Conservation (phyloP, 1,139 yeast genomes). For the Hansenula lynferdii region DNA sequence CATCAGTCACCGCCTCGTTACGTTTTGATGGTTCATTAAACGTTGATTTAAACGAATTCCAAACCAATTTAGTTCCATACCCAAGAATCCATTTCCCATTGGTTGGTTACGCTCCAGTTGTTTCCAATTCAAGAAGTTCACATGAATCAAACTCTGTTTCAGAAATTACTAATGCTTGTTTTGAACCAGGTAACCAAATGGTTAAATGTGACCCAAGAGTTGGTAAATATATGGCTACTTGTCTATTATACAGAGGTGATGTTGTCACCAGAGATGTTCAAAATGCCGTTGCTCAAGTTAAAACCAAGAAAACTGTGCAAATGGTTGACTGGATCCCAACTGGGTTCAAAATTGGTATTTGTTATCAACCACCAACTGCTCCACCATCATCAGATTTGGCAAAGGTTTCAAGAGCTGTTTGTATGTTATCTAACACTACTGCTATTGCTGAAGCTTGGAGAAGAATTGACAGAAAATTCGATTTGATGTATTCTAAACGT, state of each 20-base stretch:
- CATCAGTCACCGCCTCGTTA: conserved; percentile 96
- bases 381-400: conserved; percentile 88
- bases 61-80: conserved; percentile 96
- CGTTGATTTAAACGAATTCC: conserved; percentile 96
- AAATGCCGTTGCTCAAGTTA: conserved; percentile 89
- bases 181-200: conserved; percentile 98
- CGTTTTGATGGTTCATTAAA: conserved; percentile 96
- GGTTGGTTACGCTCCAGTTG: conserved; percentile 95
- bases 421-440: conserved; percentile 96
- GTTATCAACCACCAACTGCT: conserved; percentile 96
- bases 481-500: conserved; percentile 96
- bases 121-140: conserved; percentile 84
- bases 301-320: conserved; percentile 92
- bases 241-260: conserved; percentile 97
- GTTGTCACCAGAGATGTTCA: conserved; percentile 97
- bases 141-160: conserved; percentile 90
- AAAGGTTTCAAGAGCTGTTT: conserved; percentile 90
- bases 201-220: conserved; percentile 96
- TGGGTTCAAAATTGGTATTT: conserved; percentile 98
- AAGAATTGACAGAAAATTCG: conserved; percentile 95
- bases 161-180: conserved; percentile 96
- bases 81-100: conserved; percentile 99
- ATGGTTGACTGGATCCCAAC: conserved; percentile 99
- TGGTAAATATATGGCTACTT: conserved; percentile 98
- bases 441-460: conserved; percentile 99